A percentile compares a stretch with the other conserved stretches of the same genome.
Evolutionary conservation across 2,329 filamentous ascomycete species (phyloP).

Genomic region (Trichophyton equinum): DNA sequence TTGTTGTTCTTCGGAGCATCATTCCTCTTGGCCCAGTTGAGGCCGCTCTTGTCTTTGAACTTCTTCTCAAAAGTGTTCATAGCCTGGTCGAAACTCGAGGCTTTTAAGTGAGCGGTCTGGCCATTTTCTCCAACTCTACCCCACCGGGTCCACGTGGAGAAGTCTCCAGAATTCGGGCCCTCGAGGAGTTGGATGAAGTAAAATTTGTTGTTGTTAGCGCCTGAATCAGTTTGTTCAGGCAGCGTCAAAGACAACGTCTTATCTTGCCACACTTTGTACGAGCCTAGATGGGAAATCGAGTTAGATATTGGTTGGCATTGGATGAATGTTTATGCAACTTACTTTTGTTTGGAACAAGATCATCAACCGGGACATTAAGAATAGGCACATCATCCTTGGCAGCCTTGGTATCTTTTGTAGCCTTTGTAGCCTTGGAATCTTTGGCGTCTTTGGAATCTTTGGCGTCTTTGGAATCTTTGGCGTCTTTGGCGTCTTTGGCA

Average conservation of each 20-base stretch:
- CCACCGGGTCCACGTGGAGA: slow-evolving; percentile 63
- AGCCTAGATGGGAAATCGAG: slow-evolving; percentile 7
- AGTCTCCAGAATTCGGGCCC: slow-evolving; percentile 27
- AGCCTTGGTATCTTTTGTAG: not conserved
- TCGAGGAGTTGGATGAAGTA: slow-evolving; percentile 58
- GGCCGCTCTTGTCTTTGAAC: slow-evolving; percentile 45
- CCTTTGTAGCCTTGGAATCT: not conserved
- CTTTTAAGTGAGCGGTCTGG: slow-evolving; percentile 31
- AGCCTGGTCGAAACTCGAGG: slow-evolving; percentile 29
- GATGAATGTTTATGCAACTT: slow-evolving; percentile 2
- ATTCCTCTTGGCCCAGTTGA: slow-evolving; percentile 39
- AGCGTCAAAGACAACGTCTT: slow-evolving; percentile 61
- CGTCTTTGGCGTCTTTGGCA: not conserved
- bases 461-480: not conserved
- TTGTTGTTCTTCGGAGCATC: slow-evolving; percentile 41
- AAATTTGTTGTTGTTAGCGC: slow-evolving; percentile 70
- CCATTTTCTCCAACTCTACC: slow-evolving; percentile 56
- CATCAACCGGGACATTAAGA: slow-evolving; percentile 38
- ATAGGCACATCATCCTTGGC: not conserved
- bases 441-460: not conserved
- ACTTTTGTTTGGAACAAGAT: slow-evolving; percentile 21
- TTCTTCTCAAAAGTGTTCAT: slow-evolving; percentile 40
- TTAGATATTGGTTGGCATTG: not conserved
- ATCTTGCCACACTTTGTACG: slow-evolving; percentile 52
- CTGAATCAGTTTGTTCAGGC: slow-evolving; percentile 68